These are phyloP conservation scores for Petrea volubilis DNA, from an alignment of 257 asterid species.

Conservation along the genomic window DNA sequence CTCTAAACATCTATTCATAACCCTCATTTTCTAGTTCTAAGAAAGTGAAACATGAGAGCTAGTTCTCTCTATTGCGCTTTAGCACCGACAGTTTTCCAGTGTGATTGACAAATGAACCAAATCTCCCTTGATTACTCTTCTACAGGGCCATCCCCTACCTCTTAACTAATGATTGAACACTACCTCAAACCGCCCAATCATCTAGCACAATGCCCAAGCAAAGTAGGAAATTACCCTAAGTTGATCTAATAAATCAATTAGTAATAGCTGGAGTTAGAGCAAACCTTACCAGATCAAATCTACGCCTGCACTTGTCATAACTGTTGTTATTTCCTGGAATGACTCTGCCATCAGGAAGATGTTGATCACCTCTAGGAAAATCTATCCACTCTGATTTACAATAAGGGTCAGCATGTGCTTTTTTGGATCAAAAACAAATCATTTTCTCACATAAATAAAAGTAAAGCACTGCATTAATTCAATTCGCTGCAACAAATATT, in stretches of 20 bases:
- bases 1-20: neutral
- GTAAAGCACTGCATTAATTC: neutral
- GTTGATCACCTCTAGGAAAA: constrained; percentile 88
- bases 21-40: too few species aligned
- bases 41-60: neutral
- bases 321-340: constrained; percentile 77
- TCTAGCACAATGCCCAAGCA: constrained; percentile 9
- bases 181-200: neutral
- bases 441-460: neutral
- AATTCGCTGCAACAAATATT: constrained; percentile 12
- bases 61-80: neutral
- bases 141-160: neutral
- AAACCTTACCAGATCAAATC: constrained; percentile 86
- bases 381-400: constrained; percentile 90
- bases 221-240: neutral
- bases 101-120: neutral
- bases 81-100: neutral
- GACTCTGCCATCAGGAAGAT: constrained; percentile 73
- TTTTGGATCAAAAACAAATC: neutral
- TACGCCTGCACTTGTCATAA: constrained; percentile 93
- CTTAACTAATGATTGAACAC: neutral
- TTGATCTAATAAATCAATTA: neutral
- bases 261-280: constrained; percentile 6
- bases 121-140: neutral
- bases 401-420: neutral